Evolutionary conservation across 495 filamentous ascomycete species (phyloP).

Genomic region (Parachaetomium inaequale): DNA sequence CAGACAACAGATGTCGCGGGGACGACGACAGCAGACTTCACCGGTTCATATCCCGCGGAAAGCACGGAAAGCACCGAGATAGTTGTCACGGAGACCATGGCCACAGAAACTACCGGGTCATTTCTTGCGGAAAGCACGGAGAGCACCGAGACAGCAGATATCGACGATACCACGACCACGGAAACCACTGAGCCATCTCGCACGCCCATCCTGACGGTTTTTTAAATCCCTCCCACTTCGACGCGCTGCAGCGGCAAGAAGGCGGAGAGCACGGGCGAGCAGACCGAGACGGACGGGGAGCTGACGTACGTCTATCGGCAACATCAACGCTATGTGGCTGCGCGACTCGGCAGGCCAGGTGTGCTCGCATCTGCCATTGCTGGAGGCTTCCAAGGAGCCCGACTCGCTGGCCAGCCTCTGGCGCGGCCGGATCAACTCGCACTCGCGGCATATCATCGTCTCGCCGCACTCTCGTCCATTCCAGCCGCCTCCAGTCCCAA

Average conservation of each 20-base stretch:
- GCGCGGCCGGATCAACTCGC: slow-evolving; percentile 57
- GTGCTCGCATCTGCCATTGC: slow-evolving; percentile 55
- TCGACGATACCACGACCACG: neutral
- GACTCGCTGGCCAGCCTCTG: slow-evolving; percentile 58
- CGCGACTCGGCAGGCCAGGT: slow-evolving; percentile 62
- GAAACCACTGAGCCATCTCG: neutral
- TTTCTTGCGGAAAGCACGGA: neutral
- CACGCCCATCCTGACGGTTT: too few relatives aligned
- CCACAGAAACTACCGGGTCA: neutral
- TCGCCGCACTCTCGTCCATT: slow-evolving; percentile 61
- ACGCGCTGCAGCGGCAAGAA: slow-evolving; percentile 24
- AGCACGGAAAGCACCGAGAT: too few relatives aligned
- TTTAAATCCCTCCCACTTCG: slow-evolving; percentile 20
- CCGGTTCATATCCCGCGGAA: neutral
- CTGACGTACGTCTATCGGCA: slow-evolving; percentile 62
- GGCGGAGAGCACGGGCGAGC: slow-evolving; percentile 24
- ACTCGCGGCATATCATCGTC: slow-evolving; percentile 55
- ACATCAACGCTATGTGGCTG: slow-evolving; percentile 67
- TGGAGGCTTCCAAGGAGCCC: slow-evolving; percentile 48
- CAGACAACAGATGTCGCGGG: neutral
- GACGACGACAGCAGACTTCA: too few relatives aligned
- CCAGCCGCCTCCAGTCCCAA: slow-evolving; percentile 57
- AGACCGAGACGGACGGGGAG: slow-evolving; percentile 53
- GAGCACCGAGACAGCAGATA: neutral
- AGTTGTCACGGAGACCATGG: too few relatives aligned